Evolutionary conservation across 257 asterid genomes (phyloP).

Genomic region (Paraleonurus japonicus): DNA sequence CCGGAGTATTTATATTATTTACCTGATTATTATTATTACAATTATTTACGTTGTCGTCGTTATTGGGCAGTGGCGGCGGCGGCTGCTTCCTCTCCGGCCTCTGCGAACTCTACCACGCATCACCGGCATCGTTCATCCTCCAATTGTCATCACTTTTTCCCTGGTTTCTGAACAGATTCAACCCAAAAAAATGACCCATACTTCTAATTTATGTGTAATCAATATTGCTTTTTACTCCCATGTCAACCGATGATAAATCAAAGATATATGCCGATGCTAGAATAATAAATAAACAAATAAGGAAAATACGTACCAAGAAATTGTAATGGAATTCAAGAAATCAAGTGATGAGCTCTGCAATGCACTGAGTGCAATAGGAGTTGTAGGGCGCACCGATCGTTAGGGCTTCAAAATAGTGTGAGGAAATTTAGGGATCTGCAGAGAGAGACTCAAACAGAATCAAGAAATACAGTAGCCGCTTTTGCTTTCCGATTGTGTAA

Average conservation of each 20-base stretch:
- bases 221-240: background rate
- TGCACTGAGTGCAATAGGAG: conserved; percentile 19
- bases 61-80: conserved; percentile 31
- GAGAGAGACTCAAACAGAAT: conserved; percentile 28
- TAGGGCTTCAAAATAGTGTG: conserved; percentile 28
- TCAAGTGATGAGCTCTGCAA: conserved; percentile 29
- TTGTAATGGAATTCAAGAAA: conserved; percentile 14
- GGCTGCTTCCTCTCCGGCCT: conserved; percentile 54
- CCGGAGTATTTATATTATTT: conserved; percentile 21
- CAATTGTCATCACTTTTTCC: conserved; percentile 46
- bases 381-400: conserved; percentile 20
- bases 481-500: conserved; percentile 25
- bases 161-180: conserved; percentile 14
- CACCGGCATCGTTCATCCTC: conserved; percentile 85
- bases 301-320: conserved; percentile 28
- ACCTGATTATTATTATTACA: conserved; percentile 27
- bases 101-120: conserved; percentile 73
- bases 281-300: background rate
- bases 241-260: background rate
- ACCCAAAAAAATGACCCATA: background rate
- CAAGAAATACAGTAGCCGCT: conserved; percentile 25
- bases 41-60: conserved; percentile 9
- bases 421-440: conserved; percentile 41
- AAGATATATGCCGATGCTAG: background rate
- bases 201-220: background rate